These are phyloP conservation scores for Blastobotrys niveus DNA, from an alignment of 1,139 yeast genomes.

Conservation along the genomic window DNA sequence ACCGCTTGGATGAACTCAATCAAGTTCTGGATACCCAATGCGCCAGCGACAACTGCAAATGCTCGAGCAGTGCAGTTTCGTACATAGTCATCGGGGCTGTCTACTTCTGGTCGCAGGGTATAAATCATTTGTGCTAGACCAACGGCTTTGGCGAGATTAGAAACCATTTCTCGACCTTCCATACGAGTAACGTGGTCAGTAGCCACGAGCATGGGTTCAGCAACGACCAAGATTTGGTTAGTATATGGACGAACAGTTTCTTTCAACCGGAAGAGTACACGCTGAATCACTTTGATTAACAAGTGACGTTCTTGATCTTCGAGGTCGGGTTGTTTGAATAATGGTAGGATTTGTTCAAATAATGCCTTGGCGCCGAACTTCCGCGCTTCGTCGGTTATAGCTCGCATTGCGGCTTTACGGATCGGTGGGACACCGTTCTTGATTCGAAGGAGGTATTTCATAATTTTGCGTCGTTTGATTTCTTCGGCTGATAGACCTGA, in stretches of 20 bases:
- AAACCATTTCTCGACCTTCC: constrained; percentile 76
- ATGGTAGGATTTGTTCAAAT: constrained; percentile 65
- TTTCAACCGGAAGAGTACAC: constrained; percentile 61
- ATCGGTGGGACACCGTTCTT: constrained; percentile 70
- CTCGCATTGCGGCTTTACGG: constrained; percentile 67
- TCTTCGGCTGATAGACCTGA: constrained; percentile 46
- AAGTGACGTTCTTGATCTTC: constrained; percentile 84
- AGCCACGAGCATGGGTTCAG: constrained; percentile 75
- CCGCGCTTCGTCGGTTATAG: constrained; percentile 58
- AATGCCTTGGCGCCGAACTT: constrained; percentile 64
- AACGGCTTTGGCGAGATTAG: constrained; percentile 71
- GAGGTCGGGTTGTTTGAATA: constrained; percentile 63
- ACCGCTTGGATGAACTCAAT: constrained; percentile 82
- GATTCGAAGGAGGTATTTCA: constrained; percentile 59
- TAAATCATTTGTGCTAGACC: constrained; percentile 77
- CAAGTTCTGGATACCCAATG: constrained; percentile 65
- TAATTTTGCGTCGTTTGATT: constrained; percentile 52
- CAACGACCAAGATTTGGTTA: constrained; percentile 62
- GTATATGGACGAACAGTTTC: constrained; percentile 67
- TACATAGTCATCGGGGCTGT: constrained; percentile 74
- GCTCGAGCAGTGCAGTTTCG: constrained; percentile 74
- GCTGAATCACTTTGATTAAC: constrained; percentile 66
- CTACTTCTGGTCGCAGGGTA: constrained; percentile 75
- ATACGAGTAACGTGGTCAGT: constrained; percentile 67
- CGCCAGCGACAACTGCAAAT: constrained; percentile 77